Percentiles rank a stretch among this genome's conserved stretches.
Conservation (phyloP, 768 basidiomycete genomes). For the Filobasidium wieringae region DNA sequence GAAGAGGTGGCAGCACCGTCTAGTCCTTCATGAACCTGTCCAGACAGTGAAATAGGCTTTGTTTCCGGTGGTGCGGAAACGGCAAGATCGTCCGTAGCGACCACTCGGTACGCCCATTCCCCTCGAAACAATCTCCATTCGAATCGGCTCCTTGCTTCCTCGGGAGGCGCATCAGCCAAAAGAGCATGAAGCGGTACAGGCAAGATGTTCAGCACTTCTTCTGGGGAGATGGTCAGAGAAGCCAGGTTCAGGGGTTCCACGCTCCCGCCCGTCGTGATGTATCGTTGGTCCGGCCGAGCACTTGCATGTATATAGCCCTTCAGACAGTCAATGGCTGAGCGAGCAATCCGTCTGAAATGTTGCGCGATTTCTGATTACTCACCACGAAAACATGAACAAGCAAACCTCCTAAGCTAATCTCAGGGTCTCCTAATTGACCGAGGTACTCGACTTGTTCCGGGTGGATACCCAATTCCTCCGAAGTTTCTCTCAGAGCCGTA, state of each 20-base stretch:
- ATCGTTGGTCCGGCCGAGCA: background rate
- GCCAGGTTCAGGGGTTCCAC: conserved; percentile 20
- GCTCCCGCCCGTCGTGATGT: background rate
- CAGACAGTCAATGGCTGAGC: conserved; percentile 21
- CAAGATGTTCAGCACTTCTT: conserved; percentile 29
- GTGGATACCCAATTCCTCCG: conserved; percentile 14
- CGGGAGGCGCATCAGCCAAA: conserved; percentile 1
- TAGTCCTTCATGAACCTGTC: background rate
- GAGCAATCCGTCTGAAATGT: background rate
- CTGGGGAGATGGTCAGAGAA: conserved; percentile 17
- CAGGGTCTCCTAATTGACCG: conserved; percentile 17
- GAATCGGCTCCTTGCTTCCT: conserved; percentile 9
- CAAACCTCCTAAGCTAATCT: conserved; percentile 28
- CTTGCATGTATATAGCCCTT: background rate
- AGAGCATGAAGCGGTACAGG: conserved; percentile 23
- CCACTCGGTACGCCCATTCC: background rate
- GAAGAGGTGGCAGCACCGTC: background rate
- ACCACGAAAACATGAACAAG: conserved; percentile 34
- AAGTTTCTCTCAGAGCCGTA: conserved; percentile 15
- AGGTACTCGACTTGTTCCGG: conserved; percentile 11
- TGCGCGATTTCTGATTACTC: conserved; percentile 7
- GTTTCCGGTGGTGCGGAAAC: background rate
- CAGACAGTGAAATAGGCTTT: too few relatives aligned
- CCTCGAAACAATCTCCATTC: conserved; percentile 13
- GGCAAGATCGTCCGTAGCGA: background rate